phyloP scores from a whole-genome alignment of 2,329 filamentous ascomycete genomes.

The Claviceps quebecensis region DNA sequence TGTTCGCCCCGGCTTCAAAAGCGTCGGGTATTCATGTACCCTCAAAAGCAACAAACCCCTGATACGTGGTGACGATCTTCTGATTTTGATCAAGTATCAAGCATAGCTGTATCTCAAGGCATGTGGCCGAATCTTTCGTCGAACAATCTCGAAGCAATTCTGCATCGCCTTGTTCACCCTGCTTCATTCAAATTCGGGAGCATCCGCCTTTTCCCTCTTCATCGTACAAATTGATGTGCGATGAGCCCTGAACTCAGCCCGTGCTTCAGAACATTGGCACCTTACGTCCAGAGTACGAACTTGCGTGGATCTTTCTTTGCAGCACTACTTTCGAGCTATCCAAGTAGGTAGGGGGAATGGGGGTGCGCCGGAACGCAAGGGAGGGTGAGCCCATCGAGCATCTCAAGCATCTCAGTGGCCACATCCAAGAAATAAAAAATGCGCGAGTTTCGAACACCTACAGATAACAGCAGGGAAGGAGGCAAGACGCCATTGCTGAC shows the following conservation, averaged over 20 bases:
- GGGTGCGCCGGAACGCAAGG: constrained; percentile 1
- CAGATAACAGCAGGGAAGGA: background rate
- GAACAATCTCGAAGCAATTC: background rate
- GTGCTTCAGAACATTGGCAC: background rate
- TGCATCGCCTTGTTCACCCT: background rate
- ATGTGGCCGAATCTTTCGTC: background rate
- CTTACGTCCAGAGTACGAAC: too few relatives aligned
- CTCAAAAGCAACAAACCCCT: background rate
- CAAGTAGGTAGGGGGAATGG: too few relatives aligned
- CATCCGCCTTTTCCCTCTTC: background rate
- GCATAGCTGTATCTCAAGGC: background rate
- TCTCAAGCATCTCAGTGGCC: background rate
- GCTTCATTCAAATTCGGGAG: background rate
- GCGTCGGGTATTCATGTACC: background rate
- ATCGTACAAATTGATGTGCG: background rate
- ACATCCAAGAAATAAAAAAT: constrained; percentile 1
- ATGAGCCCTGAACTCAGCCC: background rate
- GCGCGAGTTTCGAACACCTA: background rate
- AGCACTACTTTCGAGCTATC: background rate
- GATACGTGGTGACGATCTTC: background rate
- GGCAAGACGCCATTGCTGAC: background rate
- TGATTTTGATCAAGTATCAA: background rate
- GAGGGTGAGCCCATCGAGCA: background rate
- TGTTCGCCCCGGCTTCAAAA: background rate
- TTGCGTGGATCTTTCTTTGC: too few relatives aligned